Evolutionary conservation across 768 basidiomycete genomes (phyloP).

Genomic region (Collybia sp.): DNA sequence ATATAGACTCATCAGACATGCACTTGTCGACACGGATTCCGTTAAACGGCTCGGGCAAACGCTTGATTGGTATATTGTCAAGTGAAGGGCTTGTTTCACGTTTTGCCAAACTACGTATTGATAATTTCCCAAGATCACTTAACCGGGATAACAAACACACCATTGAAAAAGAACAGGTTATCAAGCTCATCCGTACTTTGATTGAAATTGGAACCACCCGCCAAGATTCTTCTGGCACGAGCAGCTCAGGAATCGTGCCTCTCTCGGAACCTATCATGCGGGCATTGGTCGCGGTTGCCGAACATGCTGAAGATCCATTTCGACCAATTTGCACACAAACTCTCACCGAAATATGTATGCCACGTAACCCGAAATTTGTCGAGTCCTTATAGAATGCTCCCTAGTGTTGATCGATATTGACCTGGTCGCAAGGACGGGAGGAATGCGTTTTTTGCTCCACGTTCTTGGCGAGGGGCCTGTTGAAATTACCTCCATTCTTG

Average conservation of each 20-base stretch:
- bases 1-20: conserved; percentile 80
- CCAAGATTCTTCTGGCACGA: conserved; percentile 37
- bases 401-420: conserved; percentile 87
- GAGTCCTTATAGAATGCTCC: conserved; percentile 2
- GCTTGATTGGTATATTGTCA: conserved; percentile 88
- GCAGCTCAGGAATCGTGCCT: conserved; percentile 45
- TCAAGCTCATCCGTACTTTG: conserved; percentile 83
- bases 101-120: conserved; percentile 4
- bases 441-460: conserved; percentile 81
- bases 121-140: conserved; percentile 52
- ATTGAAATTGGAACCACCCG: conserved; percentile 70
- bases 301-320: conserved; percentile 89
- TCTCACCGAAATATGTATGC: conserved; percentile 83
- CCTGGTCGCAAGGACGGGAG: conserved; percentile 74
- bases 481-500: conserved; percentile 75
- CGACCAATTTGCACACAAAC: conserved; percentile 80
- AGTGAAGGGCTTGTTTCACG: conserved; percentile 39
- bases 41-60: conserved; percentile 62
- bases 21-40: conserved; percentile 67
- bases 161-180: conserved; percentile 87
- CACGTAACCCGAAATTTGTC: not conserved
- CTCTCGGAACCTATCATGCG: conserved; percentile 78
- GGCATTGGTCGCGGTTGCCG: conserved; percentile 88
- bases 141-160: conserved; percentile 79
- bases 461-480: conserved; percentile 86